These are phyloP conservation scores for Silene noctiflora DNA, from an alignment of 179 eudicot species.

Conservation along the genomic window DNA sequence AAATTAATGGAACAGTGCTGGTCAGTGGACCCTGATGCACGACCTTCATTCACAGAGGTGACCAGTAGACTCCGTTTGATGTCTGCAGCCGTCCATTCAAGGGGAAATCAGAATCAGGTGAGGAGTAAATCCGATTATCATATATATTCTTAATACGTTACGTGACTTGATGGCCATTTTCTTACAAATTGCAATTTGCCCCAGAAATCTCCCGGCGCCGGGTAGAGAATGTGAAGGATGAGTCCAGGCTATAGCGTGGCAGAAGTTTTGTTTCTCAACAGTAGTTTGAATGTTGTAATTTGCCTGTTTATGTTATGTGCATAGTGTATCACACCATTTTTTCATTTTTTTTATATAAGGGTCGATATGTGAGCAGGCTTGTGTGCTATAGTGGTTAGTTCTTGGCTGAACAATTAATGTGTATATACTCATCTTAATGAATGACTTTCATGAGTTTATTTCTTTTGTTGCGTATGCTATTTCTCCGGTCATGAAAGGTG, in stretches of 20 bases:
- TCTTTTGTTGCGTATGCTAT: too few relatives aligned
- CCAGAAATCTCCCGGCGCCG: constrained; percentile 26
- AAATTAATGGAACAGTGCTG: constrained; percentile 87
- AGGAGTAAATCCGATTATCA: constrained; percentile 11
- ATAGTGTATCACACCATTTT: constrained; percentile 33
- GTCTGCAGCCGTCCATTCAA: constrained; percentile 51
- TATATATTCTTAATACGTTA: background rate
- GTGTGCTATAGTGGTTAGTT: constrained; percentile 20
- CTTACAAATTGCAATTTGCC: constrained; percentile 8
- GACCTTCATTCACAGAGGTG: constrained; percentile 80
- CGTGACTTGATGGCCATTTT: background rate
- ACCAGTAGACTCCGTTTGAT: constrained; percentile 61
- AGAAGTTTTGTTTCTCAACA: constrained; percentile 20
- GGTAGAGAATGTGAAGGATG: constrained; percentile 20
- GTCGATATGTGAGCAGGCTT: constrained; percentile 24
- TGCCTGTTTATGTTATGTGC: constrained; percentile 26
- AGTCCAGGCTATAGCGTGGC: constrained; percentile 15
- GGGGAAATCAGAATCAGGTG: constrained; percentile 38
- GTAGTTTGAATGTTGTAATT: constrained; percentile 29
- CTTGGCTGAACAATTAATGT: constrained; percentile 24
- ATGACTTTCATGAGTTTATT: too few relatives aligned
- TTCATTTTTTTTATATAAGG: constrained; percentile 32
- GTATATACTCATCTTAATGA: constrained; percentile 13
- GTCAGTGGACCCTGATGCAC: constrained; percentile 63
- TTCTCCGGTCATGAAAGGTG: too few relatives aligned